Percentiles rank a stretch among this genome's conserved stretches.
phyloP scores from a whole-genome alignment of 2,329 filamentous ascomycete species.

The Tolypocladium tundrense region DNA sequence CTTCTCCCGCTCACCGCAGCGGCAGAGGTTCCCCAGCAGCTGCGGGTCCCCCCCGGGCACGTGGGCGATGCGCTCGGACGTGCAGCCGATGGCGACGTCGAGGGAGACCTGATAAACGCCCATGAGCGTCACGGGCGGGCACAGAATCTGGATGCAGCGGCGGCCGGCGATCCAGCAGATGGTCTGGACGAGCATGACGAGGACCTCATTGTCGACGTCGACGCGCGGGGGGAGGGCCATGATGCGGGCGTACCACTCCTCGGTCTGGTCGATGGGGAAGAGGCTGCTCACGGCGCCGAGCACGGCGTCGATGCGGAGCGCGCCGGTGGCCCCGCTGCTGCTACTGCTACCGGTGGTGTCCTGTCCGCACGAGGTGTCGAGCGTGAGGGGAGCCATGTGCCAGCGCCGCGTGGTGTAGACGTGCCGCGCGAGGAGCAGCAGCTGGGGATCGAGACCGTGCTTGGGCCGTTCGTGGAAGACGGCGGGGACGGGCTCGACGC shows the following conservation, averaged over 20 bases:
- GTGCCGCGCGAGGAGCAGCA: background rate
- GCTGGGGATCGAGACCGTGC: background rate
- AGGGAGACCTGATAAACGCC: background rate
- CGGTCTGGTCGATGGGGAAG: background rate
- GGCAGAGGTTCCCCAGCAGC: background rate
- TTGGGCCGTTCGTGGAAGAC: background rate
- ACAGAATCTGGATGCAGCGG: background rate
- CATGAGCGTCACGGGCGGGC: background rate
- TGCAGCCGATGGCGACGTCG: background rate
- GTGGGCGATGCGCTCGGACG: background rate
- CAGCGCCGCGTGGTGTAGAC: background rate
- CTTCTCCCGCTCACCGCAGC: background rate
- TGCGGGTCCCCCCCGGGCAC: background rate
- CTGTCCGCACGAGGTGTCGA: background rate
- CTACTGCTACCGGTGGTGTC: background rate
- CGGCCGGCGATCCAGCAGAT: background rate
- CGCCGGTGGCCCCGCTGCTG: too few relatives aligned
- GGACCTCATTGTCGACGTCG: background rate
- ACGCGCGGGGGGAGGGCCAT: background rate
- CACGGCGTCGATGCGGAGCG: background rate
- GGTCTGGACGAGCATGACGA: background rate
- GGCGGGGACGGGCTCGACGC: background rate
- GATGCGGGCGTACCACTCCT: background rate
- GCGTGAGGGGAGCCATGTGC: background rate
- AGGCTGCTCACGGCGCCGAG: background rate